Evolutionary conservation across 495 filamentous ascomycete species (phyloP).

Genomic region (Pseudevernia furfuracea): DNA sequence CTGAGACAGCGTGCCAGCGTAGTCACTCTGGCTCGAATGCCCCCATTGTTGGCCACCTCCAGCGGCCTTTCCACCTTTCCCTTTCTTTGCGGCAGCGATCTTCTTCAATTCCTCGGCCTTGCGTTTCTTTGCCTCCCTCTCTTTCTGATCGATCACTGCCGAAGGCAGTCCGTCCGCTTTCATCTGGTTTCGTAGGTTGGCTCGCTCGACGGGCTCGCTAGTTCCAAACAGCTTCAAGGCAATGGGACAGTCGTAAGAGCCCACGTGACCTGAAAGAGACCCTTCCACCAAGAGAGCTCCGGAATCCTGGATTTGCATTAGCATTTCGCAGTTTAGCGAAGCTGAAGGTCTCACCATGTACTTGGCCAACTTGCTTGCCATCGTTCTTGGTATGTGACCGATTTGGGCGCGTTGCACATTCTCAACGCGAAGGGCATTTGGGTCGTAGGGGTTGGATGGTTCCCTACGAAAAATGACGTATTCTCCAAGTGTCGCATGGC

Average conservation of each 20-base stretch:
- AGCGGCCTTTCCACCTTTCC: constrained; percentile 26
- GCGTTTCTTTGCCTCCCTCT: constrained; percentile 44
- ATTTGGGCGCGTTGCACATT: constrained; percentile 76
- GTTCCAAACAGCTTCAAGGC: constrained; percentile 60
- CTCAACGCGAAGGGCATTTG: constrained; percentile 70
- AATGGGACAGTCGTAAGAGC: constrained; percentile 62
- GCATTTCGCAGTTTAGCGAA: no score
- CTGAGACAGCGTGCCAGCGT: constrained; percentile 24
- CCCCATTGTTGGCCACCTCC: constrained; percentile 22
- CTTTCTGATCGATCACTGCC: constrained; percentile 38
- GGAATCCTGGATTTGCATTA: constrained; percentile 36
- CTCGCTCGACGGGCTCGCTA: constrained; percentile 41
- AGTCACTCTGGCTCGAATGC: constrained; percentile 15
- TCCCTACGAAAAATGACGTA: constrained; percentile 61
- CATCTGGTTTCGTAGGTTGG: constrained; percentile 51
- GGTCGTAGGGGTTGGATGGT: constrained; percentile 63
- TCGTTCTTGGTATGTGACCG: constrained; percentile 62
- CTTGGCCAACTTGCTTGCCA: constrained; percentile 63
- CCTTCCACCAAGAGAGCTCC: constrained; percentile 56
- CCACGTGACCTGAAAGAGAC: constrained; percentile 54
- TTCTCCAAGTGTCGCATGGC: constrained; percentile 63
- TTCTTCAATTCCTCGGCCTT: constrained; percentile 35
- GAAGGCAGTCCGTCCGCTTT: constrained; percentile 53
- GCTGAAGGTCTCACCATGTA: constrained; percentile 49
- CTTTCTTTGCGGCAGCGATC: constrained; percentile 33